Evolutionary conservation across 176 grass and related monocot genomes (phyloP).

Genomic region (Otatea glauca): DNA sequence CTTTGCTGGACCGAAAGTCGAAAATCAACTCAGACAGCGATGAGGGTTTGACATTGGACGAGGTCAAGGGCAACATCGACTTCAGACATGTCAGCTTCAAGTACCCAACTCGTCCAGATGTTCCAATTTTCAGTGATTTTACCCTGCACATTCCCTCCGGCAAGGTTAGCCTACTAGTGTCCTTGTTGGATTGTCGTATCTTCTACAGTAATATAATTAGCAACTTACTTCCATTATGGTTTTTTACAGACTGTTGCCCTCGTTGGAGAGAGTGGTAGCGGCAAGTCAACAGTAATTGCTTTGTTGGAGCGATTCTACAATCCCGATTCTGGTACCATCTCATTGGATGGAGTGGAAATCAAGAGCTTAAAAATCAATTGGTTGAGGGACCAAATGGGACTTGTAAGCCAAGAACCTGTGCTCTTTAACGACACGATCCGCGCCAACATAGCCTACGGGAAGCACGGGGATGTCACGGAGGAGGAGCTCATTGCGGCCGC

Average conservation of each 20-base stretch:
- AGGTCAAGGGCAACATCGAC: constrained; percentile 73
- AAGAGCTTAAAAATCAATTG: constrained; percentile 66
- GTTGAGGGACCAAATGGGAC: constrained; percentile 73
- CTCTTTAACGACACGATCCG: constrained; percentile 83
- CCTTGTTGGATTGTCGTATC: neutral
- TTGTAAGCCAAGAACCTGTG: constrained; percentile 85
- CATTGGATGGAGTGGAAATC: constrained; percentile 69
- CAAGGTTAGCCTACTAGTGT: constrained; percentile 58
- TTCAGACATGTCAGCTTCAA: constrained; percentile 74
- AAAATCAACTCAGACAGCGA: constrained; percentile 62
- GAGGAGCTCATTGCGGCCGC: constrained; percentile 67
- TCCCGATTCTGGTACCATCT: constrained; percentile 66
- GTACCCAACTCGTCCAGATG: constrained; percentile 71
- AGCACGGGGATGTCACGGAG: constrained; percentile 60
- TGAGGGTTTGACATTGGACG: constrained; percentile 53
- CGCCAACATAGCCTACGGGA: constrained; percentile 76
- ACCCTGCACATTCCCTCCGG: constrained; percentile 63
- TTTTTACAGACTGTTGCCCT: constrained; percentile 63
- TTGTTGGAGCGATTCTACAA: constrained; percentile 82
- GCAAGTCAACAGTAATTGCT: constrained; percentile 76
- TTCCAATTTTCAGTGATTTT: constrained; percentile 72
- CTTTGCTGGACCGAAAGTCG: constrained; percentile 69
- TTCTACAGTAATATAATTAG: constrained; percentile 4
- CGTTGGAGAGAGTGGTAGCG: constrained; percentile 86
- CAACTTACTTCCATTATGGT: neutral